Conservation (phyloP, 805 yeast species). For the Nakazawaea laoshanensis region DNA sequence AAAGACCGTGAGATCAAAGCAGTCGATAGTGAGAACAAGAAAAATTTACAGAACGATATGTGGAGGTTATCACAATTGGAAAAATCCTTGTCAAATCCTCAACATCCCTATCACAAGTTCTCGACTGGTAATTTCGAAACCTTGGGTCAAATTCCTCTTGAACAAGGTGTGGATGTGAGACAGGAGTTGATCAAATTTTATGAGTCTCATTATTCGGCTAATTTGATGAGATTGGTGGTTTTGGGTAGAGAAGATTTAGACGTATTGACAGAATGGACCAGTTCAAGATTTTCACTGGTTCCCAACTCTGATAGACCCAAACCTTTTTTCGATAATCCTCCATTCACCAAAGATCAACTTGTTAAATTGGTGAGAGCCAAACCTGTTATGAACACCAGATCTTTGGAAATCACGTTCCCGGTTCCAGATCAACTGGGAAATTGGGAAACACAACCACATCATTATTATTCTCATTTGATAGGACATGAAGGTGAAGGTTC, state of each 20-base stretch:
- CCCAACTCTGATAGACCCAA: constrained; percentile 38
- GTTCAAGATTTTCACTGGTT: constrained; percentile 54
- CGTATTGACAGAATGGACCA: constrained; percentile 63
- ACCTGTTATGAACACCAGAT: constrained; percentile 76
- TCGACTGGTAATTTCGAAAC: constrained; percentile 85
- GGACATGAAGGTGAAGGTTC: constrained; percentile 96
- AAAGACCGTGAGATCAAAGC: constrained; percentile 91
- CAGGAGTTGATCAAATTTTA: constrained; percentile 75
- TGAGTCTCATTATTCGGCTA: constrained; percentile 65
- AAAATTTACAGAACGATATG: constrained; percentile 79
- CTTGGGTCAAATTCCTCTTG: constrained; percentile 55
- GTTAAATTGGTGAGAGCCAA: constrained; percentile 53
- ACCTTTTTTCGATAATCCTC: constrained; percentile 37
- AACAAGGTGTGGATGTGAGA: constrained; percentile 63
- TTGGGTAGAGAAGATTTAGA: constrained; percentile 77
- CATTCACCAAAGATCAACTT: constrained; percentile 42
- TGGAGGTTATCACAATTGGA: constrained; percentile 89
- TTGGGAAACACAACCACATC: constrained; percentile 65
- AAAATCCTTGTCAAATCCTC: constrained; percentile 59
- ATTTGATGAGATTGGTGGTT: constrained; percentile 80
- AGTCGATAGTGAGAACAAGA: constrained; percentile 93
- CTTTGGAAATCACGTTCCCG: constrained; percentile 57
- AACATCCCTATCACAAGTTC: constrained; percentile 81
- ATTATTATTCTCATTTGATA: constrained; percentile 68
- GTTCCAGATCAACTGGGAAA: constrained; percentile 65